phyloP scores from a whole-genome alignment of 768 basidiomycete species.

The Trametes sanguinea region DNA sequence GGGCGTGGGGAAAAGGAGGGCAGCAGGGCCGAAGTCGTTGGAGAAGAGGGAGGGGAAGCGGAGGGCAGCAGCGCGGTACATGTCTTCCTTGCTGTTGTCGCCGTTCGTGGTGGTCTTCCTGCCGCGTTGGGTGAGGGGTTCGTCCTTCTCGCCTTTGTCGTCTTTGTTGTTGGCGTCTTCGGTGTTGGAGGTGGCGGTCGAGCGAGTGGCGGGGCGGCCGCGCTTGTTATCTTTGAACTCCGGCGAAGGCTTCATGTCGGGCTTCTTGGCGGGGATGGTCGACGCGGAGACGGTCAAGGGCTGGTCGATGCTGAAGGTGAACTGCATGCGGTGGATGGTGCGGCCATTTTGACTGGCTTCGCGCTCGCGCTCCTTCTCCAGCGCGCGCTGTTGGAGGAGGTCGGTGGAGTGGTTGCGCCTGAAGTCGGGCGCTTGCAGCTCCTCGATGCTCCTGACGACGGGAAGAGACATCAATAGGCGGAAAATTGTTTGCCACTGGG shows the following conservation, averaged over 20 bases:
- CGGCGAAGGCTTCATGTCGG: conserved; percentile 63
- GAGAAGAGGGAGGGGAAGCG: conserved; percentile 76
- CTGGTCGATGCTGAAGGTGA: conserved; percentile 84
- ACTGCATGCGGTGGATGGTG: conserved; percentile 86
- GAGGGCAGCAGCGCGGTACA: conserved; percentile 43
- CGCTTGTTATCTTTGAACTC: conserved; percentile 61
- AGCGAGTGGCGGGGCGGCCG: conserved; percentile 42
- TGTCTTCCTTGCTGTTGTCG: conserved; percentile 25
- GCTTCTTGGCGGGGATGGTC: conserved; percentile 57
- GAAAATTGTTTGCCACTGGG: conserved; percentile 3
- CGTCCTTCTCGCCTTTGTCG: conserved; percentile 36
- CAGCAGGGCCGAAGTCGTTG: conserved; percentile 75
- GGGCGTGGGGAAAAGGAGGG: conserved; percentile 67
- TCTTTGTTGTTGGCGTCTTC: conserved; percentile 28
- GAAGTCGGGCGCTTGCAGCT: conserved; percentile 83
- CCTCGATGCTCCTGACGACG: conserved; percentile 69
- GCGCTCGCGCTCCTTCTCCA: conserved; percentile 78
- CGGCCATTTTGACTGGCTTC: conserved; percentile 62
- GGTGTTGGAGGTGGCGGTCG: conserved; percentile 36
- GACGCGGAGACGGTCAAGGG: conserved; percentile 43
- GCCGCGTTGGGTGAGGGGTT: conserved; percentile 38
- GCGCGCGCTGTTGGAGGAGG: conserved; percentile 77
- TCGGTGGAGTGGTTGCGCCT: conserved; percentile 78
- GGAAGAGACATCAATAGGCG: conserved; percentile 3
- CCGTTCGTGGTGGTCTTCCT: conserved; percentile 30